phyloP scores from a whole-genome alignment of 306 rosid species.

The Quercus rubra region DNA sequence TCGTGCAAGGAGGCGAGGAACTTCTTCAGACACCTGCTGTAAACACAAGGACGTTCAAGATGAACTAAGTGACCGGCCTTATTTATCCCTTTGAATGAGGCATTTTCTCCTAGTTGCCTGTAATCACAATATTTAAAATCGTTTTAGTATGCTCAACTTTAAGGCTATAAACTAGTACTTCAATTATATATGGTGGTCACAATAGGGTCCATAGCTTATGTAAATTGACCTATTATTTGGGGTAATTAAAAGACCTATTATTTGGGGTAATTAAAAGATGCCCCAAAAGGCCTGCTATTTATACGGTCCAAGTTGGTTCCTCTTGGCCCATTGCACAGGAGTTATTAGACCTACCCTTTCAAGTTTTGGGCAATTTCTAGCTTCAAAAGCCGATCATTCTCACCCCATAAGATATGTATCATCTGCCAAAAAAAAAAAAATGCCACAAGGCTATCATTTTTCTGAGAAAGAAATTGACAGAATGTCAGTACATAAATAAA shows the following conservation, averaged over 20 bases:
- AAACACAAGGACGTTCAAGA: constrained; percentile 63
- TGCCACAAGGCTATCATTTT: neutral
- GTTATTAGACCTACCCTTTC: constrained; percentile 49
- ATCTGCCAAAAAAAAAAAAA: neutral
- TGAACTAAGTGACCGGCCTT: constrained; percentile 72
- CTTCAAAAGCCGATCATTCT: constrained; percentile 75
- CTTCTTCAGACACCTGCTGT: constrained; percentile 41
- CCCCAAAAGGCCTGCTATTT: too few species aligned
- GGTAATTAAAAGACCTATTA: too few species aligned
- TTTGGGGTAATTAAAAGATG: too few species aligned
- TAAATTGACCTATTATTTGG: too few species aligned
- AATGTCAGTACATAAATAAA: neutral
- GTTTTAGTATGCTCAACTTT: neutral
- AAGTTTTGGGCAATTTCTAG: constrained; percentile 68
- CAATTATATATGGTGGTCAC: neutral
- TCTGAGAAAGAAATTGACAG: too few species aligned
- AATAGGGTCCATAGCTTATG: too few species aligned
- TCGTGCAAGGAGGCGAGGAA: constrained; percentile 40
- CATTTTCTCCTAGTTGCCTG: constrained; percentile 56
- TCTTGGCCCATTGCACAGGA: neutral
- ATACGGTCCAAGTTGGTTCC: too few species aligned
- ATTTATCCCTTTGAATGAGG: constrained; percentile 42
- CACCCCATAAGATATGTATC: constrained; percentile 83
- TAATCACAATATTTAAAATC: neutral
- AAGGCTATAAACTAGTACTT: neutral